These are phyloP conservation scores for Alternaria sp. DNA, from an alignment of 2,329 filamentous ascomycete species.

Conservation along the genomic window DNA sequence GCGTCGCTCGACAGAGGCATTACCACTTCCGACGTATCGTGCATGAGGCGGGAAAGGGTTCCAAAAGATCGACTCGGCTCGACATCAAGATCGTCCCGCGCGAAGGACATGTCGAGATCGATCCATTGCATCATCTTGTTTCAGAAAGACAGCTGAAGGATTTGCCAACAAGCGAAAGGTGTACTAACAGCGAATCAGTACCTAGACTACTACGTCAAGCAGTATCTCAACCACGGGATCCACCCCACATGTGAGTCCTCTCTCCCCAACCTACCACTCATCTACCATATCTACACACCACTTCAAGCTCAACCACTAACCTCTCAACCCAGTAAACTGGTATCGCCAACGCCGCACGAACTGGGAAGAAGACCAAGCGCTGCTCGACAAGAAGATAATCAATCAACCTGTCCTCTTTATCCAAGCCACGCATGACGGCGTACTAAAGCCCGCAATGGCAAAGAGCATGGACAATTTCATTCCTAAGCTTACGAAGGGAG, in stretches of 20 bases:
- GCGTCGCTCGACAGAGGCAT: not conserved
- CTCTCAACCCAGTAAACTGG: conserved; percentile 70
- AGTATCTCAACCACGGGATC: conserved; percentile 76
- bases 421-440: conserved; percentile 71
- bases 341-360: conserved; percentile 79
- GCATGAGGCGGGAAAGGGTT: conserved; percentile 2
- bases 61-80: conserved; percentile 5
- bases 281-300: not conserved
- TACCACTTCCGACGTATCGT: not conserved
- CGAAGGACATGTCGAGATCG: not conserved
- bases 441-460: conserved; percentile 75
- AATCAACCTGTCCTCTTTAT: conserved; percentile 72
- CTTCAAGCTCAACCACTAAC: not conserved
- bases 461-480: conserved; percentile 73
- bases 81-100: not conserved
- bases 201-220: conserved; percentile 75
- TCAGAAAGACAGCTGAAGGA: conserved; percentile 7
- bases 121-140: conserved; percentile 3
- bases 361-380: conserved; percentile 71
- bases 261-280: not conserved
- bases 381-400: conserved; percentile 43
- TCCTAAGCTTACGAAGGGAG: conserved; percentile 66
- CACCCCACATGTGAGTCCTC: conserved; percentile 68
- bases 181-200: conserved; percentile 56
- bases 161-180: conserved; percentile 9